Evolutionary conservation across 768 basidiomycete species (phyloP).

Genomic region (Lyophyllum shimeji): DNA sequence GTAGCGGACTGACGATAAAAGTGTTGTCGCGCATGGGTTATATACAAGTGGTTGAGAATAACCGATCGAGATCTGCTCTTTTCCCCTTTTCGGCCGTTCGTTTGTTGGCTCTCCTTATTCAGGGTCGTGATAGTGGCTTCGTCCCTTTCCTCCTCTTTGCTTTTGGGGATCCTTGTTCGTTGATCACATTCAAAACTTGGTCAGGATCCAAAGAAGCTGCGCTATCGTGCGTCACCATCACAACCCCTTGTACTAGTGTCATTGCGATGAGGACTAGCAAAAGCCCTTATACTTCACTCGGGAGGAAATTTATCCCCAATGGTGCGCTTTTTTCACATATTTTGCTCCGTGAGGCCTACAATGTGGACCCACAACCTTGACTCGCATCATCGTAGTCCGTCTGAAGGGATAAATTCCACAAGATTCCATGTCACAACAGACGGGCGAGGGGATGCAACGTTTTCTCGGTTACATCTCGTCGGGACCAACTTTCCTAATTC

Average conservation of each 20-base stretch:
- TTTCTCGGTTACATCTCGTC: conserved; percentile 1
- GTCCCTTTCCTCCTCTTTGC: conserved; percentile 21
- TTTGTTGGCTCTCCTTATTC: conserved; percentile 35
- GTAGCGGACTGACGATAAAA: conserved; percentile 6
- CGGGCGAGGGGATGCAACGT: neutral
- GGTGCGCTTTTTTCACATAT: neutral
- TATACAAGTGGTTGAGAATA: conserved; percentile 29
- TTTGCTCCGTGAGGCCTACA: conserved; percentile 11
- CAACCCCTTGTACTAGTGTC: conserved; percentile 28
- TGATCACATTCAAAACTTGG: conserved; percentile 4
- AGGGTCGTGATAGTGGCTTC: conserved; percentile 18
- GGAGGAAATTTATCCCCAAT: too few species aligned
- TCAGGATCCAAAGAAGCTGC: conserved; percentile 4
- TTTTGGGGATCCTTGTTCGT: conserved; percentile 31
- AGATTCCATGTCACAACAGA: neutral
- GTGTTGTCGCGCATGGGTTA: conserved; percentile 20
- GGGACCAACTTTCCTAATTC: conserved; percentile 12
- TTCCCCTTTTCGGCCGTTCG: conserved; percentile 35
- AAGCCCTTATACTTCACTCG: neutral
- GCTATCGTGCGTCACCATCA: conserved; percentile 23
- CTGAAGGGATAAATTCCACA: neutral
- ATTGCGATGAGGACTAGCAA: neutral
- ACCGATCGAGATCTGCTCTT: conserved; percentile 30
- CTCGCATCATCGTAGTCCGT: neutral
- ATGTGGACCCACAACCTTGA: conserved; percentile 16